Conservation (phyloP, 805 yeast species). For the Kluyveromyces nonfermentans region DNA sequence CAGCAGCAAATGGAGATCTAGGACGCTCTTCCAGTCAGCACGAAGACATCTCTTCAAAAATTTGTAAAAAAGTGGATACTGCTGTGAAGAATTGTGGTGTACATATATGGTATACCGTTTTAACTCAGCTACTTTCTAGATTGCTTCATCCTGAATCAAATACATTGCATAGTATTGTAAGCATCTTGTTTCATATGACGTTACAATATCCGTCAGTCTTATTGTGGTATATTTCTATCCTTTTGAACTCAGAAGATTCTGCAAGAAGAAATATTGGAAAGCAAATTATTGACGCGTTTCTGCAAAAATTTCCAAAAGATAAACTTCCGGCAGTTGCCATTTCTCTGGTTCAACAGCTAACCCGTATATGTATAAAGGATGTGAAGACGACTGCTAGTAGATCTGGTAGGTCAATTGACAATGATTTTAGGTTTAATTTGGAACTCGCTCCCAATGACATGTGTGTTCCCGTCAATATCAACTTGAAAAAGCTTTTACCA, state of each 20-base stretch:
- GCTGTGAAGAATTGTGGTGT: slow-evolving; percentile 40
- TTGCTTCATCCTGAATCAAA: slow-evolving; percentile 51
- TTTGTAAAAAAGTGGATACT: slow-evolving; percentile 39
- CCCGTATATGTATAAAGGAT: slow-evolving; percentile 22
- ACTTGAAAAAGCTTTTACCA: slow-evolving; percentile 61
- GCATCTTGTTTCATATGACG: slow-evolving; percentile 50
- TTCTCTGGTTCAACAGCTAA: slow-evolving; percentile 13
- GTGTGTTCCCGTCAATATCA: slow-evolving; percentile 66
- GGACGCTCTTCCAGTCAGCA: slow-evolving; percentile 23
- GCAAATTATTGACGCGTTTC: slow-evolving; percentile 32
- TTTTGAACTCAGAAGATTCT: slow-evolving; percentile 47
- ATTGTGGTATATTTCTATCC: slow-evolving; percentile 63
- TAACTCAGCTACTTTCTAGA: slow-evolving; percentile 80
- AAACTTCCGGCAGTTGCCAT: slow-evolving; percentile 18
- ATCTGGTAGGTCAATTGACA: slow-evolving; percentile 26
- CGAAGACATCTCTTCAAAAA: slow-evolving; percentile 26
- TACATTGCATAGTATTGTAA: slow-evolving; percentile 46
- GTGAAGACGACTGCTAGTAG: slow-evolving; percentile 16
- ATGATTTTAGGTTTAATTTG: slow-evolving; percentile 37
- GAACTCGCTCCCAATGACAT: slow-evolving; percentile 38
- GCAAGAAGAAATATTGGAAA: slow-evolving; percentile 40
- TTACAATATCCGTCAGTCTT: slow-evolving; percentile 69
- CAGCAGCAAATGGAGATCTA: slow-evolving; percentile 10
- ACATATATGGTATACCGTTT: slow-evolving; percentile 68
- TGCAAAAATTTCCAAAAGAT: slow-evolving; percentile 6